Evolutionary conservation across 2,329 filamentous ascomycete species (phyloP), one percentile per base, ranked within the genome.

Genomic region (Aspergillus vadensis): DNA sequence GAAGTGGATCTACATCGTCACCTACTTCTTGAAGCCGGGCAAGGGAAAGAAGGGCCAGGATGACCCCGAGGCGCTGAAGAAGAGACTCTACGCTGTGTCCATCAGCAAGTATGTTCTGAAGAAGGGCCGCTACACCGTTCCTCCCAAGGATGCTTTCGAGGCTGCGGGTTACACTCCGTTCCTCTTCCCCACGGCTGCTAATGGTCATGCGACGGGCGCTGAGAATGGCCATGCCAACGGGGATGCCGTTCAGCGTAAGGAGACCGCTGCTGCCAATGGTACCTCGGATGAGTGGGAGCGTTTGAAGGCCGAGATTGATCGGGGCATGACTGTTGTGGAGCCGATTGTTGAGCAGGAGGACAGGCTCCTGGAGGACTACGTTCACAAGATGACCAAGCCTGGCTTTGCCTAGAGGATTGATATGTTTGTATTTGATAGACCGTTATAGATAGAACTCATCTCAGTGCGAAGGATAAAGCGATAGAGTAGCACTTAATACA

Each of bases 71-170:
- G 77, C 75, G 25, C 78, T 74, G 75, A 80, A 85, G 72, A 86
- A 83, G 76, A 85, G 85, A 65, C 82, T 92, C 36, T 83, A 88
- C 65, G 90, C 90, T 1, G 87, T 88, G 0, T 87, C 87, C 1
- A 77, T 92, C 52, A 87, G 84, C 78, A 91, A 91, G 78, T 92
- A 92, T 73, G 90, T 92, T 48, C 86, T 91, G 73, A 92, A 92
- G 80, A 81, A 91, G 55, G 90, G 89, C 1, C 82, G 92, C 25
- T 82, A 92, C 68, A 97, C 93, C 0, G 86, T 97, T 6, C 88
- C 93, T 67, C 92, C 93, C 0, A 88, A 91, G 63, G 81, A 89
- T 41, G 81, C 92, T 2, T 82, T 97, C 19, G 81, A 85, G 49
- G 85, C 88, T 30, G 88, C 88, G 39, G 86, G 87, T 0, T 79